A percentile compares a stretch with the other conserved stretches of the same genome.
Evolutionary conservation across 2,329 filamentous ascomycete species (phyloP).

Genomic region (Daldinia eschscholtzii): DNA sequence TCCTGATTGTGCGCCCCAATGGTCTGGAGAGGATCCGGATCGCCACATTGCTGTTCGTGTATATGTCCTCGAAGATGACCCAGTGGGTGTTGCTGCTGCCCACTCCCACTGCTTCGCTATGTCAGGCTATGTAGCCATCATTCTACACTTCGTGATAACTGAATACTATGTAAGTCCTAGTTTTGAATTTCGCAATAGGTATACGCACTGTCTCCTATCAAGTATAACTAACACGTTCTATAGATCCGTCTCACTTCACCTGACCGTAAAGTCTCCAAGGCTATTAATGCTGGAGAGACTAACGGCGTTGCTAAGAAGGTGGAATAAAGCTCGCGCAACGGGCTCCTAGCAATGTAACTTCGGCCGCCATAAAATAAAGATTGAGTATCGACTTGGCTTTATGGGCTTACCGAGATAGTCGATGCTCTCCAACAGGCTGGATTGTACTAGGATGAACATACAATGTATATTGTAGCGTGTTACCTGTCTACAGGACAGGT

Average conservation of each 20-base stretch:
- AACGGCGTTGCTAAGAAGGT: conserved; percentile 7
- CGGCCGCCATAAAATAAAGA: not conserved
- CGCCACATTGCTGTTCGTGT: conserved; percentile 53
- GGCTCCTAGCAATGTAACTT: not conserved
- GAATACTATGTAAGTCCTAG: conserved; percentile 61
- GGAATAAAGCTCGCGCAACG: conserved; percentile 12
- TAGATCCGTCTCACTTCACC: conserved; percentile 25
- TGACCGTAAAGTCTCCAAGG: conserved; percentile 3
- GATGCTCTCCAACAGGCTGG: not conserved
- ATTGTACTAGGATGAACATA: no score
- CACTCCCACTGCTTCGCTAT: conserved; percentile 65
- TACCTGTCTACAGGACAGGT: not conserved
- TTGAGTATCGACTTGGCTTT: not conserved
- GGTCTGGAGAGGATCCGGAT: conserved; percentile 47
- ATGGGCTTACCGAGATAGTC: not conserved
- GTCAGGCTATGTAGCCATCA: conserved; percentile 65
- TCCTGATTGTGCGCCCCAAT: conserved; percentile 60
- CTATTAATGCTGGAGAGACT: not conserved
- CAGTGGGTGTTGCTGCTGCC: conserved; percentile 55
- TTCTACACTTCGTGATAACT: conserved; percentile 63
- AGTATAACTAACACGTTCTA: conserved; percentile 3
- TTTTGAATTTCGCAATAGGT: not conserved
- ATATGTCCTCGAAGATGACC: conserved; percentile 49
- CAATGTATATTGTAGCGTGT: not conserved
- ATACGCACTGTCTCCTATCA: not conserved